Evolutionary conservation across 768 basidiomycete species (phyloP).

Genomic region (Cytidiella melzeri): DNA sequence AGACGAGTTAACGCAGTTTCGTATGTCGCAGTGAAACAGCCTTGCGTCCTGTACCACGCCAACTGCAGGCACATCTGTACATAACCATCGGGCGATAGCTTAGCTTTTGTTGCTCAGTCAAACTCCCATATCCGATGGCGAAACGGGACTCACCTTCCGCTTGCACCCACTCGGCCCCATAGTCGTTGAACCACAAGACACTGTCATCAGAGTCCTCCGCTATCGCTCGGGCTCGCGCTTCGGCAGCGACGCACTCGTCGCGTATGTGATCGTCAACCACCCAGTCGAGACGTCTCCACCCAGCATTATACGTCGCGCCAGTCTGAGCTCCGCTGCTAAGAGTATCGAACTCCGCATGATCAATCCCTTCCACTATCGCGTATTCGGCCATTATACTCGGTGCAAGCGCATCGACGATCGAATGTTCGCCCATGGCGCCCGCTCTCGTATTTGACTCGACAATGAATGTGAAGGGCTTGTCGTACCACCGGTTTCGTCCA

Average conservation of each 20-base stretch:
- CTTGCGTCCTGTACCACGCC: slow-evolving; percentile 80
- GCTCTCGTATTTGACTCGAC: slow-evolving; percentile 83
- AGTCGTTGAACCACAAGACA: slow-evolving; percentile 76
- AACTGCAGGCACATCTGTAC: slow-evolving; percentile 90
- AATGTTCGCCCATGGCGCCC: slow-evolving; percentile 87
- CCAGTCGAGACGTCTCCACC: slow-evolving; percentile 72
- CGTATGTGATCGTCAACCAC: slow-evolving; percentile 53
- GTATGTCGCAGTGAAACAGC: slow-evolving; percentile 80
- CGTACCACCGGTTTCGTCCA: slow-evolving; percentile 75
- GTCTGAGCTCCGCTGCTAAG: not conserved
- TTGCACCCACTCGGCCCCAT: slow-evolving; percentile 87
- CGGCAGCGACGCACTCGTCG: slow-evolving; percentile 53
- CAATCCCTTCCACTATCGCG: slow-evolving; percentile 63
- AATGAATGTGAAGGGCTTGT: slow-evolving; percentile 78
- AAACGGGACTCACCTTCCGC: slow-evolving; percentile 46
- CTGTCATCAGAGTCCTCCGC: slow-evolving; percentile 79
- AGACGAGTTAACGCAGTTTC: slow-evolving; percentile 88
- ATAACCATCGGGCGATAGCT: slow-evolving; percentile 71
- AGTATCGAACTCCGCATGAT: slow-evolving; percentile 35
- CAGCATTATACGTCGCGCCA: slow-evolving; percentile 8
- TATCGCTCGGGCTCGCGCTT: slow-evolving; percentile 46
- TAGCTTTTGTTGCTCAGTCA: slow-evolving; percentile 32
- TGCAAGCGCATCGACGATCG: slow-evolving; percentile 83
- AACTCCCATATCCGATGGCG: not conserved
- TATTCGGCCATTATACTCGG: slow-evolving; percentile 86